These are phyloP conservation scores for Conticribra weissflogii DNA, from an alignment of 108 stramenopile genomes.

Conservation along the genomic window DNA sequence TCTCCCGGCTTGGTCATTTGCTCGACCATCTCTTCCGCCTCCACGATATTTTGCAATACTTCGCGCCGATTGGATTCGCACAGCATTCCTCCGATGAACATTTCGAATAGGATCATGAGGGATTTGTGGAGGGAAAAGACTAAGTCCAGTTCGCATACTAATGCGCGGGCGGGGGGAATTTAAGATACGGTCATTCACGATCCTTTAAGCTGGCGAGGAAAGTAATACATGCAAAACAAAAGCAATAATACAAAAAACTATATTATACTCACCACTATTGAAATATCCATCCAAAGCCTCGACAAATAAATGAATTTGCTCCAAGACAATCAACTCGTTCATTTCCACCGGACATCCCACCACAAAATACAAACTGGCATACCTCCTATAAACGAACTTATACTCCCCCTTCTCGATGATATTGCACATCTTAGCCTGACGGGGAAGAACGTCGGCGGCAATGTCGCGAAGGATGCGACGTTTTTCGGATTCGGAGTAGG, in stretches of 20 bases:
- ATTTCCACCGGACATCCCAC: conserved; percentile 80
- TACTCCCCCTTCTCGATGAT: conserved; percentile 97
- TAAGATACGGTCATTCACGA: conserved; percentile 5
- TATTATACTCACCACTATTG: conserved; percentile 72
- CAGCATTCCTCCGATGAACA: conserved; percentile 93
- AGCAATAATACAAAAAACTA: conserved; percentile 2
- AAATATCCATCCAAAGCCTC: conserved; percentile 97
- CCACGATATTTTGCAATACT: conserved; percentile 84
- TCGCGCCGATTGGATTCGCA: conserved; percentile 85
- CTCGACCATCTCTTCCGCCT: conserved; percentile 87
- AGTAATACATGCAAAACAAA: background rate
- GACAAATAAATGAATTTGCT: conserved; percentile 98
- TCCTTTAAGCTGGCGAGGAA: background rate
- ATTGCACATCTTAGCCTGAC: conserved; percentile 99
- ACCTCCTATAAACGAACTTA: conserved; percentile 90
- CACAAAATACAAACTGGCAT: conserved; percentile 89
- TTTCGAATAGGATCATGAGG: conserved; percentile 91
- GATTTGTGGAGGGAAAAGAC: conserved; percentile 98
- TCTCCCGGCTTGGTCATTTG: conserved; percentile 88
- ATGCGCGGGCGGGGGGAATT: background rate
- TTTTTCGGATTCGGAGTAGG: conserved; percentile 87
- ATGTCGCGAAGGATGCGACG: conserved; percentile 93
- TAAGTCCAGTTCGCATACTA: conserved; percentile 96
- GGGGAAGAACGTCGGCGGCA: conserved; percentile 88
- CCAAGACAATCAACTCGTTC: conserved; percentile 90